A percentile compares a stretch with the other conserved stretches of the same genome.
Conservation (phyloP, 352 stramenopile genomes). For the Thraustochytrium sp. region DNA sequence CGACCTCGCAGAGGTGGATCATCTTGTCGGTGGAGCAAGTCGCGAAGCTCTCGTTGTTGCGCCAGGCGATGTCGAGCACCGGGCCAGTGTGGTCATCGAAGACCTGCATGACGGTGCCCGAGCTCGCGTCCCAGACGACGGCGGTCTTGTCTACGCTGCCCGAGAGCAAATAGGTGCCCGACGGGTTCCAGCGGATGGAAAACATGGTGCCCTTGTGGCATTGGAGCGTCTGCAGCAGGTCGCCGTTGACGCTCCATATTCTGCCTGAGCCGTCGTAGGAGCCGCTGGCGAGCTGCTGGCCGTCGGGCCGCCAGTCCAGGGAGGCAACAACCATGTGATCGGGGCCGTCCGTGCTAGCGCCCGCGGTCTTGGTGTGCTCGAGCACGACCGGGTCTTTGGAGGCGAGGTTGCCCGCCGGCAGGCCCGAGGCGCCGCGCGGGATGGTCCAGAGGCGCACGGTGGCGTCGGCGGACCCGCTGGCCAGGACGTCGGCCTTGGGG, state of each 20-base stretch:
- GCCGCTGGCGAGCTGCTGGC: conserved; percentile 81
- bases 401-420: conserved; percentile 56
- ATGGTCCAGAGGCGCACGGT: conserved; percentile 88
- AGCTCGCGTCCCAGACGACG: conserved; percentile 85
- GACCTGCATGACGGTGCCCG: conserved; percentile 44
- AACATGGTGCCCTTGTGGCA: conserved; percentile 74
- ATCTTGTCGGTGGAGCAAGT: conserved; percentile 83
- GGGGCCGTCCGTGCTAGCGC: conserved; percentile 60
- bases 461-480: conserved; percentile 89
- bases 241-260: conserved; percentile 66
- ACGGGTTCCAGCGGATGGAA: conserved; percentile 75
- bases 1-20: conserved; percentile 70
- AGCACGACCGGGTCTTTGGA: conserved; percentile 53
- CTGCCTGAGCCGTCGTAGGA: conserved; percentile 86
- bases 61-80: conserved; percentile 82
- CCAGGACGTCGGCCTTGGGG: conserved; percentile 85
- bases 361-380: conserved; percentile 59
- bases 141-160: conserved; percentile 78
- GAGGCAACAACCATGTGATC: conserved; percentile 95
- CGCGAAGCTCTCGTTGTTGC: conserved; percentile 78
- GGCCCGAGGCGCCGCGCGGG: conserved; percentile 53
- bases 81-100: conserved; percentile 50
- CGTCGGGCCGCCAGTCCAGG: conserved; percentile 92
- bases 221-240: conserved; percentile 62
- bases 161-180: conserved; percentile 61